phyloP scores from a whole-genome alignment of 805 yeast genomes.

The Torulaspora microellipsoides region DNA sequence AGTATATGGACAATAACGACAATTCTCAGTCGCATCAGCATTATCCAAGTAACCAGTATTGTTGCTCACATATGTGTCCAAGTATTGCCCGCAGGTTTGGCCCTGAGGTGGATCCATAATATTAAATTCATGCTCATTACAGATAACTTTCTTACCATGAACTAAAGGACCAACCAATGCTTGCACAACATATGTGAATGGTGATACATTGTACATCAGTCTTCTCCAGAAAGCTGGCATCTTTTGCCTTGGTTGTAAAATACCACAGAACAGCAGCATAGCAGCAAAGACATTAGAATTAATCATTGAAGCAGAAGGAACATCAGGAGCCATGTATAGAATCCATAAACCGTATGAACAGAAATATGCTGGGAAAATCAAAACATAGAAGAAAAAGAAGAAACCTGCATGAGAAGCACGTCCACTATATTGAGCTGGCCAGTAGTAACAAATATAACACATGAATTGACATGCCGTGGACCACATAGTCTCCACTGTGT shows the following conservation, averaged over 20 bases:
- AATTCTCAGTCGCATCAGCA: slow-evolving; percentile 44
- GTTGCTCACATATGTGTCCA: slow-evolving; percentile 33
- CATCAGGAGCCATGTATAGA: slow-evolving; percentile 42
- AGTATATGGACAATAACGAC: slow-evolving; percentile 56
- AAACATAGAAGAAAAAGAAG: slow-evolving; percentile 45
- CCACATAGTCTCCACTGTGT: slow-evolving; percentile 46
- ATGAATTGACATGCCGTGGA: slow-evolving; percentile 41
- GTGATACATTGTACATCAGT: slow-evolving; percentile 43
- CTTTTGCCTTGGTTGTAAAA: slow-evolving; percentile 40
- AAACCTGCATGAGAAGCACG: slow-evolving; percentile 49
- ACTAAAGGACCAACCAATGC: slow-evolving; percentile 39
- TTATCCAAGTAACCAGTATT: slow-evolving; percentile 45
- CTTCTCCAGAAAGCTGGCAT: slow-evolving; percentile 48
- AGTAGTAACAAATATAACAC: slow-evolving; percentile 44
- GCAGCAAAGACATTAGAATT: slow-evolving; percentile 47
- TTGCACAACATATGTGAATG: slow-evolving; percentile 46
- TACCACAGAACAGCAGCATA: slow-evolving; percentile 52
- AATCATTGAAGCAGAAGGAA: slow-evolving; percentile 41
- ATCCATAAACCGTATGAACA: slow-evolving; percentile 52
- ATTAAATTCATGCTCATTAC: slow-evolving; percentile 37
- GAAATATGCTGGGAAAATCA: slow-evolving; percentile 48
- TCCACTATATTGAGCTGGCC: slow-evolving; percentile 43
- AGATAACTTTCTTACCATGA: slow-evolving; percentile 37
- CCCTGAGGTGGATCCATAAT: slow-evolving; percentile 43
- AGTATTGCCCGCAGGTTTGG: slow-evolving; percentile 46